Conservation (phyloP, 495 filamentous ascomycete species). For the Letharia columbiana region DNA sequence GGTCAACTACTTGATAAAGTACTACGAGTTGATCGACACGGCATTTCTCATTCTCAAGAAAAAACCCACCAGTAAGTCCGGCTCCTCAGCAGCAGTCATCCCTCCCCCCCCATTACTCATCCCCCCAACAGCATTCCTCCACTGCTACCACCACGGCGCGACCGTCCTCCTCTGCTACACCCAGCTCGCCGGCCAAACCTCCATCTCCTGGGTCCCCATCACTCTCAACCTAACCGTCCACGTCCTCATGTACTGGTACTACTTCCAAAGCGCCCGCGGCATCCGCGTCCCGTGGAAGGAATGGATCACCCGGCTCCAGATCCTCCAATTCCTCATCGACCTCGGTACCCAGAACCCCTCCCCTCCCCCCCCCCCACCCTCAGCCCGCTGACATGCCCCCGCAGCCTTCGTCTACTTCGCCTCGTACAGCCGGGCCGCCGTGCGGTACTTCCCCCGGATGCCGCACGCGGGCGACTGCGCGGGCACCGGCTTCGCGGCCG, state of each 20-base stretch:
- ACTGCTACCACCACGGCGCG: slow-evolving; percentile 79
- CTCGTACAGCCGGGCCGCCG: slow-evolving; percentile 25
- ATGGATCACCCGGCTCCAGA: slow-evolving; percentile 81
- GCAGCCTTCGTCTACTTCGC: slow-evolving; percentile 28
- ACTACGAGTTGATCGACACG: slow-evolving; percentile 72
- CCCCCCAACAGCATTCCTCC: slow-evolving; percentile 59
- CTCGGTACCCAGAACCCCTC: slow-evolving; percentile 10
- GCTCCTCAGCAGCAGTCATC: not conserved
- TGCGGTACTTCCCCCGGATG: slow-evolving; percentile 25
- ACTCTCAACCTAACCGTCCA: slow-evolving; percentile 69
- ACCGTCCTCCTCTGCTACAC: slow-evolving; percentile 81
- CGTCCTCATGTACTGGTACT: slow-evolving; percentile 51
- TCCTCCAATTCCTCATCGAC: slow-evolving; percentile 50
- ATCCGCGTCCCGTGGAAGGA: slow-evolving; percentile 85
- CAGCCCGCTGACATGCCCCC: no score
- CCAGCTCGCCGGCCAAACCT: slow-evolving; percentile 65
- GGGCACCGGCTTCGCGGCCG: slow-evolving; percentile 27
- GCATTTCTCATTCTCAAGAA: slow-evolving; percentile 79
- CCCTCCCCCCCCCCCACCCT: not conserved
- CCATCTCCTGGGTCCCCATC: slow-evolving; percentile 69
- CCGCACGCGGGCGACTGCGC: slow-evolving; percentile 25
- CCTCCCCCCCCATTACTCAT: slow-evolving; percentile 31
- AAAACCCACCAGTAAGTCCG: slow-evolving; percentile 46
- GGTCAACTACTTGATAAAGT: slow-evolving; percentile 81
- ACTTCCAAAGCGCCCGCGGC: slow-evolving; percentile 77